A percentile compares a stretch with the other conserved stretches of the same genome.
phyloP scores from a whole-genome alignment of 768 basidiomycete species.

The Candolleomyces eurysporus region DNA sequence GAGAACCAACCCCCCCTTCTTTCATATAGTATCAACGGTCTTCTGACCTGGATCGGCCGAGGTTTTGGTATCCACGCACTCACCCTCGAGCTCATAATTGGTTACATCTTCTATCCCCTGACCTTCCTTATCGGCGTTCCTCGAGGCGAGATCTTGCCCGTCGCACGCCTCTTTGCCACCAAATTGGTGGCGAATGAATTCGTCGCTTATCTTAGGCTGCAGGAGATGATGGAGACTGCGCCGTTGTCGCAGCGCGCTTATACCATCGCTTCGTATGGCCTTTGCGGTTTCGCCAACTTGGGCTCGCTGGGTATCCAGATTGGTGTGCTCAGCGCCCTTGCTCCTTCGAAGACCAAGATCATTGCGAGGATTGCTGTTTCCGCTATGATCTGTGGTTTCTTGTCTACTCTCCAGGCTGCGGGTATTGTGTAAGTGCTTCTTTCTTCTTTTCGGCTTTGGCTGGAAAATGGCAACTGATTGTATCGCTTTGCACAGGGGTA shows the following conservation, averaged over 20 bases:
- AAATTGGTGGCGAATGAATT: slow-evolving; percentile 91
- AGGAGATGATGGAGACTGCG: slow-evolving; percentile 39
- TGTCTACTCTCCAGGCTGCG: slow-evolving; percentile 35
- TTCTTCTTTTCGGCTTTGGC: slow-evolving; percentile 13
- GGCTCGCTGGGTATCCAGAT: slow-evolving; percentile 83
- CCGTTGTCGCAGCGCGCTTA: slow-evolving; percentile 72
- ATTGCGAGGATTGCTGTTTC: slow-evolving; percentile 71
- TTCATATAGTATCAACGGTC: slow-evolving; percentile 61
- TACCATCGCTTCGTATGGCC: slow-evolving; percentile 82
- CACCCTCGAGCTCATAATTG: slow-evolving; percentile 80
- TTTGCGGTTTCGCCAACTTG: slow-evolving; percentile 90
- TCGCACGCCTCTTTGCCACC: slow-evolving; percentile 78
- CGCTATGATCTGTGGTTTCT: slow-evolving; percentile 31
- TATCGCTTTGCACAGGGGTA: slow-evolving; percentile 34
- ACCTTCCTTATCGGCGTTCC: slow-evolving; percentile 83
- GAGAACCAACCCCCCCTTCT: neutral
- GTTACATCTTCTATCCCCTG: slow-evolving; percentile 87
- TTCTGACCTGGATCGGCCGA: slow-evolving; percentile 85
- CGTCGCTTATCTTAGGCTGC: slow-evolving; percentile 66
- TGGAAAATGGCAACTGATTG: neutral
- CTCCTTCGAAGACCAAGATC: slow-evolving; percentile 55
- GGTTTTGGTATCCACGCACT: slow-evolving; percentile 82
- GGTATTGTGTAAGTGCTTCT: slow-evolving; percentile 31
- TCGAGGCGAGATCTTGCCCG: slow-evolving; percentile 73
- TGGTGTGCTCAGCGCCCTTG: slow-evolving; percentile 45